phyloP scores from a whole-genome alignment of 1,284 basidiomycete species.

The Malassezia brasiliensis region DNA sequence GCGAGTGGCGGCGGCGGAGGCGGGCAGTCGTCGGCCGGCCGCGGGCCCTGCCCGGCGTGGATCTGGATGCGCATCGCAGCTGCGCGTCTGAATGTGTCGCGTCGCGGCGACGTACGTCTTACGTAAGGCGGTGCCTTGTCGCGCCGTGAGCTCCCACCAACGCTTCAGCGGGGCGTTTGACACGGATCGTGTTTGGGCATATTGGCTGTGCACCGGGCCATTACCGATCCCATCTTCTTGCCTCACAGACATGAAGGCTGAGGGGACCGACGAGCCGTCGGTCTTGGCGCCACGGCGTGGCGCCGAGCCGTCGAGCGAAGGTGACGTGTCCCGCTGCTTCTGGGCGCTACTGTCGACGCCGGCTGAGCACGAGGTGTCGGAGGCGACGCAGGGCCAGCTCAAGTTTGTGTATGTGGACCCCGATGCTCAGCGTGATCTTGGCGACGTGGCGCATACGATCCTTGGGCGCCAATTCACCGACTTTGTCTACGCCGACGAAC shows the following conservation, averaged over 20 bases:
- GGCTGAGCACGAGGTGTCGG: background rate
- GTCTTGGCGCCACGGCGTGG: no score
- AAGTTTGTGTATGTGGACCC: slow-evolving; percentile 64
- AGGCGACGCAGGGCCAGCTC: background rate
- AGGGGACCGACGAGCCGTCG: background rate
- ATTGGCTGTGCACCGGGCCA: no score
- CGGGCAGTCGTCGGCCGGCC: background rate
- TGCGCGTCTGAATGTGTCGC: no score
- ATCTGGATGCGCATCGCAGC: slow-evolving; percentile 18
- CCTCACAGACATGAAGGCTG: background rate
- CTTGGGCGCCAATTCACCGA: slow-evolving; percentile 67
- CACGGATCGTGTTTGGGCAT: background rate
- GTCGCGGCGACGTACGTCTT: background rate
- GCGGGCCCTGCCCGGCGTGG: background rate
- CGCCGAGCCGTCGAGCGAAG: no score
- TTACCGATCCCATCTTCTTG: background rate
- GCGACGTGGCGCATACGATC: slow-evolving; percentile 60
- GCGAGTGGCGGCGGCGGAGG: slow-evolving; percentile 8
- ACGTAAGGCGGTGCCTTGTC: background rate
- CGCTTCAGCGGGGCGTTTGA: no score
- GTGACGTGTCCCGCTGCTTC: slow-evolving; percentile 1
- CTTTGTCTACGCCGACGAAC: slow-evolving; percentile 83
- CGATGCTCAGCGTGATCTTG: slow-evolving; percentile 66
- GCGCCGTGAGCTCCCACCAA: no score
- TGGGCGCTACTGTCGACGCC: slow-evolving; percentile 5